Base-by-base conservation (phyloP, 78 protist species). In the Guillardia theta region DNA sequence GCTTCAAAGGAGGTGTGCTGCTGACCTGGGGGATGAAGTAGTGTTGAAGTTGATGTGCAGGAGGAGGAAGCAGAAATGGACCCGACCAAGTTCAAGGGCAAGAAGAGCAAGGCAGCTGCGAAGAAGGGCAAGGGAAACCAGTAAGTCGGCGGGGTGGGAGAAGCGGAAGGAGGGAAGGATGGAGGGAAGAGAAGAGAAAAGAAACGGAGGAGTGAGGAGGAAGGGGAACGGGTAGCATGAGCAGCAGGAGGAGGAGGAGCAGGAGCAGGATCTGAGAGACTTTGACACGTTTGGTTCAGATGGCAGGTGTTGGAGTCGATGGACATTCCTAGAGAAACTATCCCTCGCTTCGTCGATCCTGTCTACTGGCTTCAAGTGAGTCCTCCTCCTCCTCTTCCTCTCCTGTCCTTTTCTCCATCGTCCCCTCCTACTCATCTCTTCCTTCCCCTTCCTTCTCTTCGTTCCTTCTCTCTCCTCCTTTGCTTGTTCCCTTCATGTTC, bases 301-400 rank as follows among this genome's bases (percentile, higher is more conserved):
- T 78, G 90, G 90, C 53, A 78, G 90, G 39, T 99, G 92, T 93
- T 99, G 97, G 58, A 95, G 58, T 0, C 80, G 39, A 88, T 97
- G 93, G 99, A 98, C 58, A 12, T 99, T 39, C 64, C 98, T 18
- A 98, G 98, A 5, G 99, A 97, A 22, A 99, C 98, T 62, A 98
- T 99, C 70, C 97, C 98, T 15, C 50, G 48, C 62, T 99, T 99
- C 78, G 97, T 96, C 10, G 99, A 99, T 90, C 94, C 99, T 45
- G 30, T 70, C 19, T 54, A 98, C 93, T 99, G 99, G 99, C 95
- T 97, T 48, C 37, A 96, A n/a, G 98, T 97, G 98, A 99, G 99
- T 98, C 99, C 99, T 39, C 58, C 58, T 50, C 58, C 58, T 15
- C 15, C 58, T 15, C 58, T 15, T 50, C 58, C 58, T 50, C 70